Evolutionary conservation across 169 alveolate genomes (phyloP).

Genomic region (Nephromyces sp.): DNA sequence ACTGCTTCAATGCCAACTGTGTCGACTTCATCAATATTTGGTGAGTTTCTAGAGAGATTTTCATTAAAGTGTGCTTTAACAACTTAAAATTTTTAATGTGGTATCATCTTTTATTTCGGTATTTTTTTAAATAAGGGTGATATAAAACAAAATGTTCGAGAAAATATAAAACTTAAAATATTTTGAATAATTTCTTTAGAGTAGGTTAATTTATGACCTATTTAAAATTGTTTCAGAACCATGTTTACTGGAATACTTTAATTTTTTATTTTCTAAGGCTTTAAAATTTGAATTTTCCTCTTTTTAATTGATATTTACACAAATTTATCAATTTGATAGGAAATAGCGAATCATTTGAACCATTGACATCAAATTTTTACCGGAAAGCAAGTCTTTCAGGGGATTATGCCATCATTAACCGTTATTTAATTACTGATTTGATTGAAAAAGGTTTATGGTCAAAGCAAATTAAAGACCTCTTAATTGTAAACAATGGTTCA

Average conservation of each 20-base stretch:
- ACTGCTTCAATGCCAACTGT: conserved; percentile 99
- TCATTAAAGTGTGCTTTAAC: too few relatives aligned
- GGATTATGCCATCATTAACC: conserved; percentile 87
- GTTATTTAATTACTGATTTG: conserved; percentile 89
- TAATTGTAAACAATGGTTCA: conserved; percentile 90
- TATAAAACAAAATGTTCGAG: too few relatives aligned
- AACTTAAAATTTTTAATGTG: too few relatives aligned
- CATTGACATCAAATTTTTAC: conserved; percentile 93
- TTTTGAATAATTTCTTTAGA: too few relatives aligned
- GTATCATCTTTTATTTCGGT: too few relatives aligned
- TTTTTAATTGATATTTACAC: background rate
- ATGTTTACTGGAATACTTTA: too few relatives aligned
- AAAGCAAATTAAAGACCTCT: conserved; percentile 79
- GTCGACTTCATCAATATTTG: conserved; percentile 89
- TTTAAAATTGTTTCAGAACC: too few relatives aligned
- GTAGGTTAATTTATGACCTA: too few relatives aligned
- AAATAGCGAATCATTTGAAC: conserved; percentile 96
- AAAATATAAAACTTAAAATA: too few relatives aligned
- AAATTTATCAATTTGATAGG: conserved; percentile 34
- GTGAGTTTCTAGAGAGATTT: too few relatives aligned
- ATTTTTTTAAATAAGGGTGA: too few relatives aligned
- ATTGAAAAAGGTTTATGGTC: conserved; percentile 87
- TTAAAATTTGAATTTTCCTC: background rate
- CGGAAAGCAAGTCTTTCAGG: conserved; percentile 96
- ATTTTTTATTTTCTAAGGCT: background rate